Conservation (phyloP, 1,139 yeast genomes). For the Suhomyces anneliseae region DNA sequence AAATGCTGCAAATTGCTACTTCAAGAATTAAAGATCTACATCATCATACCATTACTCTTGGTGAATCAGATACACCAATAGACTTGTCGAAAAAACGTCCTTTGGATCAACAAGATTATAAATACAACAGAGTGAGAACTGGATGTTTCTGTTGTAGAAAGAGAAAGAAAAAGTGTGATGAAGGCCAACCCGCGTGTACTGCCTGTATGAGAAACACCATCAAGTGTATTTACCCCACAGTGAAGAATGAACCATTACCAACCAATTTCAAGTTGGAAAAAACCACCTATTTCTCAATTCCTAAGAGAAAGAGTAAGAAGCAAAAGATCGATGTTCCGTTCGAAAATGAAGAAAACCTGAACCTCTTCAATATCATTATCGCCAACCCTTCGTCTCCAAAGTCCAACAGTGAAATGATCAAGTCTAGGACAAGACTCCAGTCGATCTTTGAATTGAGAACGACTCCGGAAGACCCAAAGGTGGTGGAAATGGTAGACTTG, state of each 20-base stretch:
- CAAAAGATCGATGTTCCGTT: background rate
- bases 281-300: constrained; percentile 10
- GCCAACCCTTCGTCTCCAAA: constrained; percentile 7
- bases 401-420: constrained; percentile 5
- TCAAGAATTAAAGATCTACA: background rate
- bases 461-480: background rate
- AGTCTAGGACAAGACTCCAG: constrained; percentile 1
- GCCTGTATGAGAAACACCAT: constrained; percentile 40
- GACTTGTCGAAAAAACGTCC: too few species aligned
- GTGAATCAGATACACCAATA: background rate
- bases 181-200: constrained; percentile 35
- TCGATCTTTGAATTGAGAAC: constrained; percentile 3
- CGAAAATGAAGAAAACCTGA: constrained; percentile 2
- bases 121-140: constrained; percentile 33
- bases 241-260: constrained; percentile 30
- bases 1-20: background rate
- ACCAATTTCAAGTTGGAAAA: constrained; percentile 24
- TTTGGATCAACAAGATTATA: background rate
- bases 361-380: constrained; percentile 15
- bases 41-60: too few species aligned
- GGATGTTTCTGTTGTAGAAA: constrained; percentile 51
- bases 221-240: constrained; percentile 41
- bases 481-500: constrained; percentile 5
- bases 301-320: constrained; percentile 2
- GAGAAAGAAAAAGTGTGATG: constrained; percentile 54